These are phyloP conservation scores for Debaryomyces maramus DNA, from an alignment of 805 yeast genomes.

Conservation along the genomic window DNA sequence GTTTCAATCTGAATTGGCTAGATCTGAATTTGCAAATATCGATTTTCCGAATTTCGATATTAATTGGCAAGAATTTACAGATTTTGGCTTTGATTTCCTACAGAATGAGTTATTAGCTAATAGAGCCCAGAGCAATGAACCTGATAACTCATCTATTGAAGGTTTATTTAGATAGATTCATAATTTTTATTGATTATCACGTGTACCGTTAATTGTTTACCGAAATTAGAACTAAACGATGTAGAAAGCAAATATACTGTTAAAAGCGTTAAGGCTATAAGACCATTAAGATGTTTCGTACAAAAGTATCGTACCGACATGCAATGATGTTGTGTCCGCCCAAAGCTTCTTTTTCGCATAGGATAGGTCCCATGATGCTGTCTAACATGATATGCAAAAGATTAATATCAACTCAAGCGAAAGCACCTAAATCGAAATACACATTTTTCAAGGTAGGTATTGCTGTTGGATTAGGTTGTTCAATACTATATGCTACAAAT, in stretches of 20 bases:
- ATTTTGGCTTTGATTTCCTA: constrained; percentile 22
- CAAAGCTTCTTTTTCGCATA: too few relatives aligned
- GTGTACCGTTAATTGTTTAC: not conserved
- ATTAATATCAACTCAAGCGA: not conserved
- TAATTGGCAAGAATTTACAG: constrained; percentile 10
- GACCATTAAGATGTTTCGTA: not conserved
- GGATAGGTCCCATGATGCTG: too few relatives aligned
- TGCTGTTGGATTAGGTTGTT: constrained; percentile 29
- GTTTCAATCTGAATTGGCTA: not conserved
- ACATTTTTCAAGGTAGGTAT: constrained; percentile 23
- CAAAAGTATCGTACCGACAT: not conserved
- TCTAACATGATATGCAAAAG: not conserved
- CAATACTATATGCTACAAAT: constrained; percentile 35
- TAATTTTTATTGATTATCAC: not conserved
- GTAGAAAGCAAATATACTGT: not conserved
- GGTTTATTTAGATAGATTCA: constrained; percentile 9
- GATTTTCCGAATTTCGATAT: constrained; percentile 1
- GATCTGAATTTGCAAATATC: not conserved
- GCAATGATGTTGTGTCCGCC: not conserved
- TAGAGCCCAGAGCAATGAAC: constrained; percentile 18
- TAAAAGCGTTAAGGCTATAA: not conserved
- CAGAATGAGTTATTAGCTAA: constrained; percentile 26
- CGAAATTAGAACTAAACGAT: not conserved
- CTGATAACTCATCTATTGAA: constrained; percentile 14
- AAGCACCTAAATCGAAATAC: constrained; percentile 5